These are phyloP conservation scores for Jacaranda mimosifolia DNA, from an alignment of 257 asterid species.

Conservation along the genomic window DNA sequence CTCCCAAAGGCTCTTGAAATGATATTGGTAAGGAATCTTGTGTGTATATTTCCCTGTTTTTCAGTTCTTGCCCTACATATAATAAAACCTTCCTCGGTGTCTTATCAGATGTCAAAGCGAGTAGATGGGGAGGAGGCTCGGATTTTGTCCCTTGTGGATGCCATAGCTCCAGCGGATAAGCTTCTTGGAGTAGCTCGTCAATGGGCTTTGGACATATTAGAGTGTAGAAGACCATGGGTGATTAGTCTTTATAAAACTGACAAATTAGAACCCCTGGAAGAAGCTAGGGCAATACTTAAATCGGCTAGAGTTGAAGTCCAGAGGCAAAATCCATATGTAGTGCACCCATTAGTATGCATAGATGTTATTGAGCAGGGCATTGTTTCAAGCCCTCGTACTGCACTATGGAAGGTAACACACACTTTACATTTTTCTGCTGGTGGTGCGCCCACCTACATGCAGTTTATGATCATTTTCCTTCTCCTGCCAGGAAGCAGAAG, in stretches of 20 bases:
- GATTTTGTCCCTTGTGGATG: slow-evolving; percentile 61
- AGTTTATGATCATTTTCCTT: slow-evolving; percentile 30
- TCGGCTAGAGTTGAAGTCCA: slow-evolving; percentile 50
- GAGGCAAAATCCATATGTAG: slow-evolving; percentile 51
- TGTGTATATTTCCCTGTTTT: not conserved
- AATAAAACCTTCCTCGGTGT: slow-evolving; percentile 25
- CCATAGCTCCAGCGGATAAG: slow-evolving; percentile 55
- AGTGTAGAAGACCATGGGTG: slow-evolving; percentile 52
- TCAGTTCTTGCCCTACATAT: slow-evolving; percentile 14
- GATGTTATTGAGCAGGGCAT: slow-evolving; percentile 66
- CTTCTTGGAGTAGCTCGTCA: slow-evolving; percentile 56
- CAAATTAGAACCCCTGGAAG: slow-evolving; percentile 55
- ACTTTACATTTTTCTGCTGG: slow-evolving; percentile 15
- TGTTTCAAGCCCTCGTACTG: slow-evolving; percentile 55
- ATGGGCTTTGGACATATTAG: slow-evolving; percentile 68
- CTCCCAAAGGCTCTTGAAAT: slow-evolving; percentile 63
- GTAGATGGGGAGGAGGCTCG: slow-evolving; percentile 60
- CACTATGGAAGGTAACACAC: slow-evolving; percentile 54
- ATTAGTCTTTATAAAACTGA: slow-evolving; percentile 59
- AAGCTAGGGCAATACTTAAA: slow-evolving; percentile 56
- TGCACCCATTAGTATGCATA: slow-evolving; percentile 57
- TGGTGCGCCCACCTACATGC: not conserved
- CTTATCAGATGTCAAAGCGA: slow-evolving; percentile 61
- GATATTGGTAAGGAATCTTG: slow-evolving; percentile 52
- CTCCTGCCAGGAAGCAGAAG: slow-evolving; percentile 59